Evolutionary conservation across 352 stramenopile genomes (phyloP).

Genomic region (Phytopythium mirpurense): DNA sequence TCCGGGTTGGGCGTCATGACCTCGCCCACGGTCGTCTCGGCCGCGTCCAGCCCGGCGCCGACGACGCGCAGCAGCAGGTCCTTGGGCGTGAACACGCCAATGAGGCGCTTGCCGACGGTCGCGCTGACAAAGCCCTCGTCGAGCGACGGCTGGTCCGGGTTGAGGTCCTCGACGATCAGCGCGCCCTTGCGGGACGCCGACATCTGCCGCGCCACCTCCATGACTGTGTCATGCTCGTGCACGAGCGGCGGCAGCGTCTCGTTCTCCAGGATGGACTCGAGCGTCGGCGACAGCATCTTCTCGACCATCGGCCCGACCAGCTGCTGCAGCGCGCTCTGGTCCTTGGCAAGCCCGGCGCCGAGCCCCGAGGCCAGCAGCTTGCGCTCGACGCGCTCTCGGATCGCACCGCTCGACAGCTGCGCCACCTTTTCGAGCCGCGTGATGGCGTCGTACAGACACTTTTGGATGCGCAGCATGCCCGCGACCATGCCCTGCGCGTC

Average conservation of each 20-base stretch:
- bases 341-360: constrained; percentile 26
- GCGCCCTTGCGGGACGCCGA: constrained; percentile 75
- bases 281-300: constrained; percentile 78
- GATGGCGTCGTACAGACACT: constrained; percentile 98
- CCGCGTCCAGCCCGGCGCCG: constrained; percentile 87
- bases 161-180: constrained; percentile 72
- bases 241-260: constrained; percentile 76
- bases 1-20: constrained; percentile 98
- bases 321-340: constrained; percentile 62
- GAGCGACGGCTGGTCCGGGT: constrained; percentile 30
- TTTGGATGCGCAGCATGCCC: constrained; percentile 97
- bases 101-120: constrained; percentile 69
- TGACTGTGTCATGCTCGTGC: constrained; percentile 66
- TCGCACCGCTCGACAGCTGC: constrained; percentile 61
- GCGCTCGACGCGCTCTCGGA: constrained; percentile 74
- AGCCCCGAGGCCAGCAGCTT: constrained; percentile 57
- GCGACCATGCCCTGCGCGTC: constrained; percentile 87
- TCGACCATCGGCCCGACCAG: constrained; percentile 81
- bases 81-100: constrained; percentile 98
- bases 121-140: constrained; percentile 13
- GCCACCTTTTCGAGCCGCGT: constrained; percentile 92
- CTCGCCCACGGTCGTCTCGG: constrained; percentile 85
- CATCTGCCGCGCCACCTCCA: constrained; percentile 87
- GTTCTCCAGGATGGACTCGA: constrained; percentile 78
- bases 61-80: constrained; percentile 95